These are phyloP conservation scores for Albugo laibachii DNA, from an alignment of 352 stramenopile genomes.

Conservation along the genomic window DNA sequence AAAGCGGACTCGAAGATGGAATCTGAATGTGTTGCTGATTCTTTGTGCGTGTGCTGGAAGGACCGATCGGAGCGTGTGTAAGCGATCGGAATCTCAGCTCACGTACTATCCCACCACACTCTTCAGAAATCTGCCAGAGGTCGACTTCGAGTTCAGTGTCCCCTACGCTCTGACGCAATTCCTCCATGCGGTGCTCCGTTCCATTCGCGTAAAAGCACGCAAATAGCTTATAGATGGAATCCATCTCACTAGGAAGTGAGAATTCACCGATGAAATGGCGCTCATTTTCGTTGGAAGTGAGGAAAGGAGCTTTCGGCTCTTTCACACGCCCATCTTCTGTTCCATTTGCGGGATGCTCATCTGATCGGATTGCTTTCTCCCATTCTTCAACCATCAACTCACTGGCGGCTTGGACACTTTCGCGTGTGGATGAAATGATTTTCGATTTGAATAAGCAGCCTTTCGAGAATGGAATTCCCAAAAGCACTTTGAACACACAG, in stretches of 20 bases:
- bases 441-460: constrained; percentile 82
- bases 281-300: constrained; percentile 48
- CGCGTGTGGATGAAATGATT: constrained; percentile 53
- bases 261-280: constrained; percentile 48
- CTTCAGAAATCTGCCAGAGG: constrained; percentile 33
- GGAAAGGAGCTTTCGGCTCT: constrained; percentile 24
- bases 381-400: constrained; percentile 33
- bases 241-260: constrained; percentile 24
- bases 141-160: constrained; percentile 35
- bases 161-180: constrained; percentile 31
- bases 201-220: constrained; percentile 50
- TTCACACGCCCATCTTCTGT: too few relatives aligned
- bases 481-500: constrained; percentile 33
- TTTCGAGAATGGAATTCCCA: constrained; percentile 73
- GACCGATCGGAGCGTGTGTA: constrained; percentile 47
- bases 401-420: too few relatives aligned
- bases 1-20: neutral
- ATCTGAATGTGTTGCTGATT: constrained; percentile 9
- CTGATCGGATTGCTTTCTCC: constrained; percentile 21
- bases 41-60: constrained; percentile 3
- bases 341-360: constrained; percentile 3
- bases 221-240: constrained; percentile 38
- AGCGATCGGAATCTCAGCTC: constrained; percentile 55
- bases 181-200: constrained; percentile 24
- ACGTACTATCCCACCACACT: constrained; percentile 39